These are phyloP conservation scores for Mucor mucedo DNA, from an alignment of 371 early-diverging fungal genomes.

Conservation along the genomic window DNA sequence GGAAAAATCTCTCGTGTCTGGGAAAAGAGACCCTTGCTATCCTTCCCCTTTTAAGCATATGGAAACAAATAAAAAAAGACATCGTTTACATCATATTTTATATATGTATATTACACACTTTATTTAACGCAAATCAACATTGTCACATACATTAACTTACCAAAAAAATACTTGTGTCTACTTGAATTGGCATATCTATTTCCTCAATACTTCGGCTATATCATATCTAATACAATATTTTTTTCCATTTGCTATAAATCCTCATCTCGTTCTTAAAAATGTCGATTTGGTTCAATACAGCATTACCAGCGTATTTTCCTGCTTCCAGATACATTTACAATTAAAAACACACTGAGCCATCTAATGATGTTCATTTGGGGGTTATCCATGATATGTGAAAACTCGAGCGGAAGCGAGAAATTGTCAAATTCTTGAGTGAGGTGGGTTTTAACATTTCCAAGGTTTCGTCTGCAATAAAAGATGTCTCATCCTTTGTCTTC, in stretches of 20 bases:
- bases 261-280: conserved; percentile 55
- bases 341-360: conserved; percentile 67
- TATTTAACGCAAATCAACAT: too few species aligned
- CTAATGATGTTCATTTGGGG: conserved; percentile 71
- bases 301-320: conserved; percentile 58
- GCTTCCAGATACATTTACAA: conserved; percentile 60
- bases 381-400: conserved; percentile 67
- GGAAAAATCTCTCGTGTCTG: too few species aligned
- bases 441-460: neutral
- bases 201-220: conserved; percentile 33
- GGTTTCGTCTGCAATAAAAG: neutral
- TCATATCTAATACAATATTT: conserved; percentile 55
- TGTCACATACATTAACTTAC: conserved; percentile 17
- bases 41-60: too few species aligned
- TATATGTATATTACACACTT: too few species aligned
- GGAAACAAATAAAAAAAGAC: too few species aligned
- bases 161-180: conserved; percentile 42
- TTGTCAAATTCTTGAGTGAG: neutral
- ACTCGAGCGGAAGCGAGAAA: conserved; percentile 54
- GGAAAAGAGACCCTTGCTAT: too few species aligned
- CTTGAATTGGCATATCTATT: conserved; percentile 41
- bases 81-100: too few species aligned
- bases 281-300: conserved; percentile 61
- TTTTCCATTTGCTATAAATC: conserved; percentile 62
- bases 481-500: neutral